A percentile compares a stretch with the other conserved stretches of the same genome.
These are phyloP conservation scores for Xenosphaeropsis pyriputrescens DNA, from an alignment of 2,329 filamentous ascomycete genomes.

Conservation along the genomic window DNA sequence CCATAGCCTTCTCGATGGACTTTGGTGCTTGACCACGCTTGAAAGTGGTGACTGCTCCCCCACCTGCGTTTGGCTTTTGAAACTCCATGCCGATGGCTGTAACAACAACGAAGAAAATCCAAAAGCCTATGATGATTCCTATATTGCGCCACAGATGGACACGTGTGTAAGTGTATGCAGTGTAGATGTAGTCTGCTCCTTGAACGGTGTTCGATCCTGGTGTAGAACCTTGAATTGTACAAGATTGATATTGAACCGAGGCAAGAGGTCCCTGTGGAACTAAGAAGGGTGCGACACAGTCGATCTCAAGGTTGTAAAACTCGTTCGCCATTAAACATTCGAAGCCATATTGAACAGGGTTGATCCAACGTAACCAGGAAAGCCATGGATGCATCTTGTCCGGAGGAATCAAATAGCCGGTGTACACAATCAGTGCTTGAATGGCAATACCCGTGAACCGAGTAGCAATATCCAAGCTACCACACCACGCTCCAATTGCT, in stretches of 20 bases:
- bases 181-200: conserved; percentile 39
- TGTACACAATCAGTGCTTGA: conserved; percentile 33
- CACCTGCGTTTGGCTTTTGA: conserved; percentile 42
- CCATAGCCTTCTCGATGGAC: conserved; percentile 38
- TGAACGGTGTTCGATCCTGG: conserved; percentile 35
- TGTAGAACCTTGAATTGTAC: conserved; percentile 38
- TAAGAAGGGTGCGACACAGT: conserved; percentile 30
- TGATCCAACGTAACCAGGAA: conserved; percentile 38
- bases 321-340: conserved; percentile 56
- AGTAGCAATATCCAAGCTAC: conserved; percentile 32
- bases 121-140: conserved; percentile 34
- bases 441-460: conserved; percentile 54
- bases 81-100: conserved; percentile 26
- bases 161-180: conserved; percentile 36
- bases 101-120: conserved; percentile 29
- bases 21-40: conserved; percentile 50
- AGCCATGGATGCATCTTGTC: conserved; percentile 39
- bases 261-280: conserved; percentile 30
- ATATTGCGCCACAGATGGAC: conserved; percentile 47
- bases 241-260: conserved; percentile 34
- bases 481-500: conserved; percentile 61
- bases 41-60: conserved; percentile 43
- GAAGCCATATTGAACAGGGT: conserved; percentile 50
- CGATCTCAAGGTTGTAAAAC: conserved; percentile 40
- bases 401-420: conserved; percentile 36